Evolutionary conservation across 78 protist genomes (phyloP).

Genomic region (Polysphondylium violaceum): DNA sequence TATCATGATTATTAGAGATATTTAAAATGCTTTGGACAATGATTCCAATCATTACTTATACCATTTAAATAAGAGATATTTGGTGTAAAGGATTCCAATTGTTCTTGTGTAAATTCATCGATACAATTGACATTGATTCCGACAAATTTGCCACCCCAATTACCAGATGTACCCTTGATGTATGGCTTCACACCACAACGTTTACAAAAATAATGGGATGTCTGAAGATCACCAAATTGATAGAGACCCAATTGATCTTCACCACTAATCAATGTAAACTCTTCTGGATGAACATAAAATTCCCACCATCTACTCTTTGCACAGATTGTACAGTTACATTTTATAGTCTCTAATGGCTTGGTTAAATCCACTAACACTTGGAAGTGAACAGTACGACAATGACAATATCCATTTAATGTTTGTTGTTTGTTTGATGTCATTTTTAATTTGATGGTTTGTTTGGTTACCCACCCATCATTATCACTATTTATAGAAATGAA

Average conservation of each 20-base stretch:
- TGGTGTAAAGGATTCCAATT: no score
- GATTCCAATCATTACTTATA: no score
- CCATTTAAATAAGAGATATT: no score
- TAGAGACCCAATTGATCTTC: background rate
- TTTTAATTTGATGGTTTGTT: no score
- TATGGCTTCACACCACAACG: background rate
- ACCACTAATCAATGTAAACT: background rate
- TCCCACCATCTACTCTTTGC: background rate
- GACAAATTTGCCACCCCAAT: background rate
- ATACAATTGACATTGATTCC: background rate
- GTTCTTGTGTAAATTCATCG: background rate
- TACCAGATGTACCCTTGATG: no score
- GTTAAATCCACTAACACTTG: background rate
- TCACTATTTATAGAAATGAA: no score
- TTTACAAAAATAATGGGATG: constrained; percentile 1
- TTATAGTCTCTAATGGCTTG: background rate
- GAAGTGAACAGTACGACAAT: background rate
- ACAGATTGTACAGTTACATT: background rate
- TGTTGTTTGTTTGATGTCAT: no score
- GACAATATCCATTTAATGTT: no score
- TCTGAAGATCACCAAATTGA: background rate
- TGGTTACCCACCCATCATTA: no score
- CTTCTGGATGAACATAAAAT: background rate
- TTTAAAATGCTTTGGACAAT: no score
- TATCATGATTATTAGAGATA: no score